Conservation (phyloP, 805 yeast genomes). For the Blastobotrys chiropterorum region DNA sequence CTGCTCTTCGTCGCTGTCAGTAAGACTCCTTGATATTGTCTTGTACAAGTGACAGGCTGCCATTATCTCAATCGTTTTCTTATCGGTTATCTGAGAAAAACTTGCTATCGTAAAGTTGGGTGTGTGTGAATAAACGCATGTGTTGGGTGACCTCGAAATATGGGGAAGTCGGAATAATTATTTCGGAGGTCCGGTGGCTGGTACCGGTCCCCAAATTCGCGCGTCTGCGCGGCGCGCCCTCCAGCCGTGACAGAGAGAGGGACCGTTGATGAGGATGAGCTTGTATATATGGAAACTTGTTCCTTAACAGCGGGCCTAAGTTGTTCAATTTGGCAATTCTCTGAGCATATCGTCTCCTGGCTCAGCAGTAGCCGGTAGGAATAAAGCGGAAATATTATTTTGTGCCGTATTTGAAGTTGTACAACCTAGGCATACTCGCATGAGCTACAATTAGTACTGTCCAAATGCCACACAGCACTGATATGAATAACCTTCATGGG, state of each 20-base stretch:
- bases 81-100: neutral
- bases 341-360: too few species aligned
- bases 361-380: too few species aligned
- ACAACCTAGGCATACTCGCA: neutral
- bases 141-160: neutral
- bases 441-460: too few species aligned
- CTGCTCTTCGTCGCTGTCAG: constrained; percentile 12
- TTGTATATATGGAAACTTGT: too few species aligned
- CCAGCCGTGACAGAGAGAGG: too few species aligned
- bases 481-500: neutral
- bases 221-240: too few species aligned
- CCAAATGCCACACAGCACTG: neutral
- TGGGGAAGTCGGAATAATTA: neutral
- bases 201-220: too few species aligned
- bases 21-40: constrained; percentile 10
- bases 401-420: too few species aligned
- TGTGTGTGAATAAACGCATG: neutral
- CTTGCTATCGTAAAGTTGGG: neutral
- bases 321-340: too few species aligned
- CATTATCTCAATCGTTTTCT: constrained; percentile 8
- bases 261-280: too few species aligned
- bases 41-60: constrained; percentile 19
- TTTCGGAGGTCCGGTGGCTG: neutral
- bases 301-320: too few species aligned
- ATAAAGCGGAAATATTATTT: too few species aligned